Conservation (phyloP, 1,284 basidiomycete species). For the Puccinia triticina region DNA sequence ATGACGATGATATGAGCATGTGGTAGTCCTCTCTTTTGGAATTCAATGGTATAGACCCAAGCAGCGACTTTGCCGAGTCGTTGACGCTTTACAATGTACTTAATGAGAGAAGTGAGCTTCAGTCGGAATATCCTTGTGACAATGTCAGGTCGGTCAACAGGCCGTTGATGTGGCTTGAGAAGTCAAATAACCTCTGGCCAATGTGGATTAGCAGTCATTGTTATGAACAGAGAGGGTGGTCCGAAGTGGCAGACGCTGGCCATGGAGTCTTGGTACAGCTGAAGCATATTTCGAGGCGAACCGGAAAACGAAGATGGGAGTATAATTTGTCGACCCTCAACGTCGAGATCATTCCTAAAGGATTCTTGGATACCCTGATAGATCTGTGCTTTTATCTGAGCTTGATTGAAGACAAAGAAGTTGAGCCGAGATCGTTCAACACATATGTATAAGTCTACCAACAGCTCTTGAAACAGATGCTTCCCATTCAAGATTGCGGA, state of each 20-base stretch:
- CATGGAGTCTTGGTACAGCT: too few relatives aligned
- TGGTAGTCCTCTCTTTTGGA: too few relatives aligned
- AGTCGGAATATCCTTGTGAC: neutral
- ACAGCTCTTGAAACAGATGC: constrained; percentile 62
- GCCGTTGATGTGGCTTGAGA: neutral
- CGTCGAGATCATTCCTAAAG: constrained; percentile 46
- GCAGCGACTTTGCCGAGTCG: neutral
- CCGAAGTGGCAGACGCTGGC: too few relatives aligned
- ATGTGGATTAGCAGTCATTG: too few relatives aligned
- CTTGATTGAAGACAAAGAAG: neutral
- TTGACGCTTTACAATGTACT: neutral
- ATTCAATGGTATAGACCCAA: constrained; percentile 56
- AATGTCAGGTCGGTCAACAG: neutral
- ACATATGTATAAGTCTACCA: constrained; percentile 60
- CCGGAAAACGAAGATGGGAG: constrained; percentile 62
- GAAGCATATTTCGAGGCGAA: constrained; percentile 59
- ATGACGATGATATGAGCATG: too few relatives aligned
- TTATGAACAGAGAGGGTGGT: too few relatives aligned
- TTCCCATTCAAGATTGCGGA: neutral
- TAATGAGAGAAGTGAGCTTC: neutral
- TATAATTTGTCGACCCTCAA: constrained; percentile 60
- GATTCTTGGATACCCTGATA: neutral
- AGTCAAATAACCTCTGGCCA: constrained; percentile 58
- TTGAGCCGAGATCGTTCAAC: constrained; percentile 57
- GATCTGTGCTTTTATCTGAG: neutral